Conservation (phyloP, 768 basidiomycete species). For the Guyanaporus albipodus region DNA sequence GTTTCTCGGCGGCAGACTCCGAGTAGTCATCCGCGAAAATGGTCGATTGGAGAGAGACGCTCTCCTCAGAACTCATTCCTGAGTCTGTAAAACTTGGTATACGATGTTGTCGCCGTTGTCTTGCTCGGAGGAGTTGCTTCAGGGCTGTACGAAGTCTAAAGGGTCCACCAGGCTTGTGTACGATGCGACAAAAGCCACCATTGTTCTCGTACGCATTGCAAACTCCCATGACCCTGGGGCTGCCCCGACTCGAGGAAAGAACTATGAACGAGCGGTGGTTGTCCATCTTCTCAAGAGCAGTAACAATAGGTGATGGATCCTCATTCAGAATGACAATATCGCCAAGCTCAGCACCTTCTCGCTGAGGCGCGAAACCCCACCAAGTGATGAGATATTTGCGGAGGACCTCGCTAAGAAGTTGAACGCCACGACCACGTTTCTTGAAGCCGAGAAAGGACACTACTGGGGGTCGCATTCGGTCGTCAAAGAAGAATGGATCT, state of each 20-base stretch:
- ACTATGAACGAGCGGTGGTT: constrained; percentile 67
- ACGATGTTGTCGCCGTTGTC: constrained; percentile 30
- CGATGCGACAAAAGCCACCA: constrained; percentile 84
- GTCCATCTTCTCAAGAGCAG: constrained; percentile 56
- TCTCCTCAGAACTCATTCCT: constrained; percentile 24
- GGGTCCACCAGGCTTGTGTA: constrained; percentile 89
- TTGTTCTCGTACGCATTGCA: constrained; percentile 70
- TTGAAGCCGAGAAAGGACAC: constrained; percentile 76
- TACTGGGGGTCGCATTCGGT: constrained; percentile 40
- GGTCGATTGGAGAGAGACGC: constrained; percentile 25
- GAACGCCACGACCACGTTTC: constrained; percentile 55
- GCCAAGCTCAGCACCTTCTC: constrained; percentile 43
- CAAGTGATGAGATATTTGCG: constrained; percentile 64
- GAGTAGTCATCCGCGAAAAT: constrained; percentile 26
- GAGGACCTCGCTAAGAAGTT: constrained; percentile 61
- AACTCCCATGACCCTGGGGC: constrained; percentile 54
- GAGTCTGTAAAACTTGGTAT: constrained; percentile 16
- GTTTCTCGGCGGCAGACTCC: constrained; percentile 17
- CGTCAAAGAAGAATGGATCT: constrained; percentile 44
- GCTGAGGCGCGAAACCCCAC: constrained; percentile 65
- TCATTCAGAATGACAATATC: constrained; percentile 84
- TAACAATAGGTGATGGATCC: constrained; percentile 53
- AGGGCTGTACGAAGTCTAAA: constrained; percentile 63
- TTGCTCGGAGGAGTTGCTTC: constrained; percentile 40
- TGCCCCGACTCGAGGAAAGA: constrained; percentile 67